Conservation (phyloP, 2,329 filamentous ascomycete genomes). For the Cordyceps cateniannulata region DNA sequence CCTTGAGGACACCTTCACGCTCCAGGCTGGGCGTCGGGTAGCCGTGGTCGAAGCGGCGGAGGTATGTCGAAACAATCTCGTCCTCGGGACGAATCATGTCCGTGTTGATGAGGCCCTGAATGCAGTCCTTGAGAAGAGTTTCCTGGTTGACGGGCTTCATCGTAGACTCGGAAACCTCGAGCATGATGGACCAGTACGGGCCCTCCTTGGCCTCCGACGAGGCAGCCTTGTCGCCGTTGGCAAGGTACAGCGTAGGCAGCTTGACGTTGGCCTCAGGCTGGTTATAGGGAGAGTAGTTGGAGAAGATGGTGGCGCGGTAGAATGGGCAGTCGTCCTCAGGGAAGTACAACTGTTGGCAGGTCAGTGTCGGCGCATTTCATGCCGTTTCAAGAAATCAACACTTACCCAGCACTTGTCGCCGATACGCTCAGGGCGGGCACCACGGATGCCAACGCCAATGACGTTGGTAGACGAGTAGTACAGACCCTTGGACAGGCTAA, state of each 20-base stretch:
- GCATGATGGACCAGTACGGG: constrained; percentile 99
- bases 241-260: constrained; percentile 79
- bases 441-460: constrained; percentile 90
- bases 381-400: constrained; percentile 3
- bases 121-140: constrained; percentile 82
- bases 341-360: constrained; percentile 70
- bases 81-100: constrained; percentile 88
- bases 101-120: constrained; percentile 95
- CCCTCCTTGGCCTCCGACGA: constrained; percentile 71
- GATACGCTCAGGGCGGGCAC: constrained; percentile 85
- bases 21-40: constrained; percentile 94
- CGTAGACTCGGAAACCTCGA: constrained; percentile 92
- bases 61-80: constrained; percentile 96
- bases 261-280: constrained; percentile 78
- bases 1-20: constrained; percentile 87
- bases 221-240: constrained; percentile 73
- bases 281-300: constrained; percentile 99
- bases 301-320: constrained; percentile 99
- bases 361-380: constrained; percentile 23
- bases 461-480: constrained; percentile 98
- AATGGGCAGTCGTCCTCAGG: constrained; percentile 98
- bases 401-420: constrained; percentile 98
- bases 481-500: constrained; percentile 77
- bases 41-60: constrained; percentile 95
- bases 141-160: constrained; percentile 89